Percentiles rank a stretch among this genome's conserved stretches.
phyloP scores from a whole-genome alignment of 2,329 filamentous ascomycete species.

The Didymella keratinophila region DNA sequence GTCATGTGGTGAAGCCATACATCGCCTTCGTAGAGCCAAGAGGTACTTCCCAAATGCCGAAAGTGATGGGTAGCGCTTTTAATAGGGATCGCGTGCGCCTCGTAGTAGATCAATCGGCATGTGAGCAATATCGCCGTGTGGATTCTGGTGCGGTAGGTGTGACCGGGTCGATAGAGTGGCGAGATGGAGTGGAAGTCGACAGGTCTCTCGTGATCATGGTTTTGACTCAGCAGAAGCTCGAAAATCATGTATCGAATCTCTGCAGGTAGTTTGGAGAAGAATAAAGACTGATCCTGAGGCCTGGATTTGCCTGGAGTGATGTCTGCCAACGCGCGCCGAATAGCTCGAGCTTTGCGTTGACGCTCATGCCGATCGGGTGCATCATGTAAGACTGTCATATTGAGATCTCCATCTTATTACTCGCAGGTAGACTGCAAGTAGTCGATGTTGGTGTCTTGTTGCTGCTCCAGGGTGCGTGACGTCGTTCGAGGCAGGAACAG shows the following conservation, averaged over 20 bases:
- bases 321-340: slow-evolving; percentile 26
- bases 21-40: slow-evolving; percentile 20
- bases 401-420: neutral
- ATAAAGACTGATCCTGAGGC: slow-evolving; percentile 30
- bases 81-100: slow-evolving; percentile 49
- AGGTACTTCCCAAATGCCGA: slow-evolving; percentile 14
- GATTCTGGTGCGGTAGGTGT: slow-evolving; percentile 40
- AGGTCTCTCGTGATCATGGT: slow-evolving; percentile 13
- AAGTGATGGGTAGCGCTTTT: slow-evolving; percentile 39
- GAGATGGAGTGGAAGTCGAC: slow-evolving; percentile 21
- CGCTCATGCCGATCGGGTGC: slow-evolving; percentile 22
- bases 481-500: slow-evolving; percentile 6
- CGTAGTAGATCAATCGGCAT: slow-evolving; percentile 51
- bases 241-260: slow-evolving; percentile 35
- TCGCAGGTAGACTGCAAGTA: neutral
- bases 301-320: slow-evolving; percentile 31
- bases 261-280: slow-evolving; percentile 35
- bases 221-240: slow-evolving; percentile 27
- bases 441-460: neutral
- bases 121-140: slow-evolving; percentile 48
- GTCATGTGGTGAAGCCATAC: slow-evolving; percentile 32
- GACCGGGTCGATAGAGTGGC: slow-evolving; percentile 31
- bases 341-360: slow-evolving; percentile 24
- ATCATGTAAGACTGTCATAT: slow-evolving; percentile 10
- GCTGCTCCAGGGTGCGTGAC: slow-evolving; percentile 2